Conservation (phyloP, 257 asterid genomes). For the Nicotiana sylvestris region DNA sequence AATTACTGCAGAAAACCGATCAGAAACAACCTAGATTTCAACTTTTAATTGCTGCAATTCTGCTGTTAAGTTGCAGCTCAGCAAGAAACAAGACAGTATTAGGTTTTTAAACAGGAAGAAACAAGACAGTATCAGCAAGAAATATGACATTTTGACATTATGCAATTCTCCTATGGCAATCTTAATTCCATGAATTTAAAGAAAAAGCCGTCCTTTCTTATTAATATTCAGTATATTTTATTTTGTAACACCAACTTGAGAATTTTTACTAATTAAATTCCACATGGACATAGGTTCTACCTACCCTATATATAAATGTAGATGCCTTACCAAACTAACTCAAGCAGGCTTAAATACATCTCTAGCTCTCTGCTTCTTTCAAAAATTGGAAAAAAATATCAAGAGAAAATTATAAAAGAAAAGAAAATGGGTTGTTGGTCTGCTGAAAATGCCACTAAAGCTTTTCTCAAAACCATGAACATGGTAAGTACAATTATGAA, state of each 20-base stretch:
- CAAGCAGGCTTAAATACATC: background rate
- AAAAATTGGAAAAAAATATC: background rate
- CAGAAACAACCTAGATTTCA: too few species aligned
- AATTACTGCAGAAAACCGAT: too few species aligned
- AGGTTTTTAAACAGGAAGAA: too few species aligned
- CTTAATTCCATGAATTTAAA: background rate
- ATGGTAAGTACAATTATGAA: conserved; percentile 41
- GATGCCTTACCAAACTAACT: background rate
- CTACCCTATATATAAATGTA: background rate
- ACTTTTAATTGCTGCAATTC: too few species aligned
- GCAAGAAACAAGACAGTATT: too few species aligned
- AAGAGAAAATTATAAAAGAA: background rate
- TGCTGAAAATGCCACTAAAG: conserved; percentile 89
- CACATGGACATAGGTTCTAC: background rate
- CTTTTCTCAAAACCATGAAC: conserved; percentile 72
- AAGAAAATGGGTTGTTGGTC: conserved; percentile 72
- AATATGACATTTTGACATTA: too few species aligned
- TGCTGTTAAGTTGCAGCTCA: too few species aligned
- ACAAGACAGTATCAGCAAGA: too few species aligned
- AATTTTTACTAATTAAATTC: background rate
- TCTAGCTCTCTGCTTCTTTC: conserved; percentile 15
- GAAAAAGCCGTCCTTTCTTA: background rate
- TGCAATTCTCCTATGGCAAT: too few species aligned
- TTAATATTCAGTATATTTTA: background rate
- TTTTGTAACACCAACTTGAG: background rate